Evolutionary conservation across 2,329 filamentous ascomycete genomes (phyloP).

Genomic region (Fusarium longipes): DNA sequence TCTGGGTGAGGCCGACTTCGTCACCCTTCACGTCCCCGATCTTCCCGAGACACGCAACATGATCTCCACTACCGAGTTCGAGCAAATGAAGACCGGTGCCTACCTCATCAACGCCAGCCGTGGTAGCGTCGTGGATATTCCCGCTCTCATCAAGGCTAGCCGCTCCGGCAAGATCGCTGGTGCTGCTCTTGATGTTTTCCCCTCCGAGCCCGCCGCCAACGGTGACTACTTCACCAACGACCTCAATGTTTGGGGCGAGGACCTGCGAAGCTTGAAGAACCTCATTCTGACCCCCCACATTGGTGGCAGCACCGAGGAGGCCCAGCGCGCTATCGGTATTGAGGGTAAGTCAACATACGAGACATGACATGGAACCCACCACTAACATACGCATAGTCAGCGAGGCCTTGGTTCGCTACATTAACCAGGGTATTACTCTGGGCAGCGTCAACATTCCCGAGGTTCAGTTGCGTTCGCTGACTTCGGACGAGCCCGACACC

Average conservation of each 20-base stretch:
- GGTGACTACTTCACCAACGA: constrained; percentile 92
- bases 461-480: constrained; percentile 88
- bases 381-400: constrained; percentile 65
- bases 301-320: constrained; percentile 96
- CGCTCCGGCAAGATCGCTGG: constrained; percentile 88
- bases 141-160: constrained; percentile 88
- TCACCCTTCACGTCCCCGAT: constrained; percentile 95
- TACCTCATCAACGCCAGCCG: constrained; percentile 98
- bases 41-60: constrained; percentile 92
- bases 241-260: constrained; percentile 86
- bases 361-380: neutral
- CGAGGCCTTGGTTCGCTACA: constrained; percentile 89
- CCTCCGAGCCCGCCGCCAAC: constrained; percentile 91
- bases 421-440: constrained; percentile 92
- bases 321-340: constrained; percentile 93
- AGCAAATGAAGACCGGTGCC: constrained; percentile 89
- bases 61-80: constrained; percentile 83
- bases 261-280: constrained; percentile 87
- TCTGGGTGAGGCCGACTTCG: constrained; percentile 85
- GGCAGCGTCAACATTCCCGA: constrained; percentile 98
- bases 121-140: constrained; percentile 93
- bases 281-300: constrained; percentile 97
- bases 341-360: constrained; percentile 65
- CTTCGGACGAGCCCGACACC: constrained; percentile 87
- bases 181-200: constrained; percentile 96